Conservation (phyloP, 2,329 filamentous ascomycete genomes). For the Epichloe festucae region DNA sequence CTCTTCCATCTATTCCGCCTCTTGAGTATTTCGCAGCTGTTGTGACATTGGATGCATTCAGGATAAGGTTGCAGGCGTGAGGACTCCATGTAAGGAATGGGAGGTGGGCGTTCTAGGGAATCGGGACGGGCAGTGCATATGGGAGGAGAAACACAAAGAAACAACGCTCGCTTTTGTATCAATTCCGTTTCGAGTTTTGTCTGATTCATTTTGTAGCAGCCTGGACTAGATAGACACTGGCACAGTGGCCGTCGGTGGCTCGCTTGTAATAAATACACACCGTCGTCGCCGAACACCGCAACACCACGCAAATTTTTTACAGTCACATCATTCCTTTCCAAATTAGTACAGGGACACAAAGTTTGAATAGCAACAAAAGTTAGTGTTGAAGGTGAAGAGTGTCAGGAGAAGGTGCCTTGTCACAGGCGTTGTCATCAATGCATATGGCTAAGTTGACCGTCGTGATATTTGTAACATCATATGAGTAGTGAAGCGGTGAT, state of each 20-base stretch:
- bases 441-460: slow-evolving; percentile 36
- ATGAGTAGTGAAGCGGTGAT: slow-evolving; percentile 6
- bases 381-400: neutral
- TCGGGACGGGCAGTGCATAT: too few relatives aligned
- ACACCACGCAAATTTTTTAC: neutral
- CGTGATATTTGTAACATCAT: slow-evolving; percentile 34
- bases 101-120: too few relatives aligned
- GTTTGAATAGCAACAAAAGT: neutral
- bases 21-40: neutral
- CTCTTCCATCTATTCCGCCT: neutral
- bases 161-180: too few relatives aligned
- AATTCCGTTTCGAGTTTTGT: too few relatives aligned
- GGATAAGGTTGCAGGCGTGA: neutral
- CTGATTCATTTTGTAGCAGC: neutral
- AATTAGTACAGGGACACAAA: slow-evolving; percentile 3
- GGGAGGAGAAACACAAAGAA: neutral
- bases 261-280: neutral
- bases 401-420: slow-evolving; percentile 27
- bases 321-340: neutral
- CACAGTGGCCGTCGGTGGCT: neutral
- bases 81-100: too few relatives aligned
- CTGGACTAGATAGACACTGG: neutral
- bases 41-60: neutral
- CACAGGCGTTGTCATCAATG: slow-evolving; percentile 34
- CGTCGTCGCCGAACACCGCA: neutral